Percentiles rank a stretch among this genome's conserved stretches.
These are phyloP conservation scores for Candida pini DNA, from an alignment of 805 yeast species.

Conservation along the genomic window DNA sequence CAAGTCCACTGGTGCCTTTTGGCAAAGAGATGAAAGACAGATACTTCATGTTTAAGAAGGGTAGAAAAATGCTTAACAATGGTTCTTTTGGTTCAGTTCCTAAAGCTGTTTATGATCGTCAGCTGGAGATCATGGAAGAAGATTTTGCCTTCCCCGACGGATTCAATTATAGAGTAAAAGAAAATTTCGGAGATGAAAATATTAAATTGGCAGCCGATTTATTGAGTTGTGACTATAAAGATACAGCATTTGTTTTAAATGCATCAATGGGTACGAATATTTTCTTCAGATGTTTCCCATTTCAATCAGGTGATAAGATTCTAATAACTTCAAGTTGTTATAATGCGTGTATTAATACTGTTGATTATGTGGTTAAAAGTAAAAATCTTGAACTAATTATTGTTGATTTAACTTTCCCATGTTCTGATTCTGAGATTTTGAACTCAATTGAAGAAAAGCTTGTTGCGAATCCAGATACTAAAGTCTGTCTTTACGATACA, in stretches of 20 bases:
- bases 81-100: slow-evolving; percentile 64
- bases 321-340: slow-evolving; percentile 46
- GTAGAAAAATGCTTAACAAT: slow-evolving; percentile 48
- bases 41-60: slow-evolving; percentile 38
- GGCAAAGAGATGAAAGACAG: slow-evolving; percentile 45
- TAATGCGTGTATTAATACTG: slow-evolving; percentile 49
- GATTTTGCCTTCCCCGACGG: slow-evolving; percentile 42
- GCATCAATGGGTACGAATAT: slow-evolving; percentile 59
- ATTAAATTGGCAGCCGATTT: slow-evolving; percentile 35
- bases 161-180: slow-evolving; percentile 29
- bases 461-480: slow-evolving; percentile 23
- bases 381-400: slow-evolving; percentile 31
- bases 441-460: slow-evolving; percentile 26
- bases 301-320: slow-evolving; percentile 46
- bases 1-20: too few relatives aligned
- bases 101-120: slow-evolving; percentile 36
- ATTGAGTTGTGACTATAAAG: slow-evolving; percentile 41
- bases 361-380: slow-evolving; percentile 34
- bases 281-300: slow-evolving; percentile 48
- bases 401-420: slow-evolving; percentile 39
- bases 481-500: slow-evolving; percentile 48
- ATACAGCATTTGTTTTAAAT: slow-evolving; percentile 50
- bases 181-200: slow-evolving; percentile 27
- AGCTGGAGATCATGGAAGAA: slow-evolving; percentile 24
- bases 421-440: slow-evolving; percentile 36